phyloP scores from a whole-genome alignment of 352 stramenopile genomes.

The Phytopythium kandeliae region DNA sequence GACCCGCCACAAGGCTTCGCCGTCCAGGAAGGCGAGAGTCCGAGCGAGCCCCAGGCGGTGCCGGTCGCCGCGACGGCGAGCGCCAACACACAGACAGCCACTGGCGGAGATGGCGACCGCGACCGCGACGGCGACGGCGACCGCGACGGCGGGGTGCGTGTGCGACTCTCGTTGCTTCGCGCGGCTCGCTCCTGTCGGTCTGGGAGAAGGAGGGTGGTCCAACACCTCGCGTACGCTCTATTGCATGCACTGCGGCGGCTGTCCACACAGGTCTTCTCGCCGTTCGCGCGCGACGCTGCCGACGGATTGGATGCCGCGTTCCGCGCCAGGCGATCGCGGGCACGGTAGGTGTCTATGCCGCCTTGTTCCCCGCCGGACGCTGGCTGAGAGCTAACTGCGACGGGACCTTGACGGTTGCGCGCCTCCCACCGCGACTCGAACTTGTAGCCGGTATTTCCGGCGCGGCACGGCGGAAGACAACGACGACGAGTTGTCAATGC shows the following conservation, averaged over 20 bases:
- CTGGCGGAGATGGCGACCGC: not conserved
- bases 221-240: not conserved
- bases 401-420: no score
- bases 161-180: no score
- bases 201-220: not conserved
- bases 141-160: conserved; percentile 6
- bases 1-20: conserved; percentile 57
- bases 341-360: not conserved
- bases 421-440: no score
- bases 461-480: not conserved
- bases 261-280: not conserved
- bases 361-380: no score
- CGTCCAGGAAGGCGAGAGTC: conserved; percentile 1
- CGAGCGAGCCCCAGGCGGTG: not conserved
- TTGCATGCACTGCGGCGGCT: no score
- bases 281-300: conserved; percentile 1
- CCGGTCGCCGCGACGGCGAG: conserved; percentile 5
- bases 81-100: conserved; percentile 14
- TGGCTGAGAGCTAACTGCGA: not conserved
- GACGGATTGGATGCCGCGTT: conserved; percentile 6
- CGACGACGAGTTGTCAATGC: not conserved
- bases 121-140: no score
- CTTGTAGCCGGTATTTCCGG: conserved; percentile 1
- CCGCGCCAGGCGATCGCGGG: conserved; percentile 1
- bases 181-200: not conserved